A percentile compares a stretch with the other conserved stretches of the same genome.
Conservation (phyloP, 805 yeast species). For the Wickerhamomyces bisporus region DNA sequence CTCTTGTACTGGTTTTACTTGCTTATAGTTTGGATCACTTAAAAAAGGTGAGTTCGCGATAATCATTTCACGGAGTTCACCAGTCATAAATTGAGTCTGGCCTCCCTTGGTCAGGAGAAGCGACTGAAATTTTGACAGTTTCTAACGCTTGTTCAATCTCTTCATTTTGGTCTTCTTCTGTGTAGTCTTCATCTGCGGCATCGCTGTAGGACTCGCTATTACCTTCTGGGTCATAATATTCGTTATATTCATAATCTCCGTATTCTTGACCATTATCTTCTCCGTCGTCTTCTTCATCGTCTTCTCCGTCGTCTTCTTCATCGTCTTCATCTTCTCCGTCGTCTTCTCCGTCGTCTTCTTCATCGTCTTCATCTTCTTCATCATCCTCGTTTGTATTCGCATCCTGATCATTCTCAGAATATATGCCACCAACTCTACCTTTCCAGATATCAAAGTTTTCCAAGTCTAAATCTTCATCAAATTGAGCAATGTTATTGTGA, state of each 20-base stretch:
- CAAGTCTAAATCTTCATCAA: conserved; percentile 2
- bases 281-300: conserved; percentile 12
- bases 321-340: conserved; percentile 8
- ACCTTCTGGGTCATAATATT: conserved; percentile 8
- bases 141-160: neutral
- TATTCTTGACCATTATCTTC: conserved; percentile 21
- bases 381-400: no score
- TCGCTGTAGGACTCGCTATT: neutral
- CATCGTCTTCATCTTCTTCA: no score
- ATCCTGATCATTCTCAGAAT: conserved; percentile 5
- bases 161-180: conserved; percentile 3
- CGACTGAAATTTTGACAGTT: conserved; percentile 8
- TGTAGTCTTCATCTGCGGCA: conserved; percentile 2
- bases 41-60: conserved; percentile 9
- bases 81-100: conserved; percentile 5
- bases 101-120: conserved; percentile 11
- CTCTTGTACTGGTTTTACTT: no score
- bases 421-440: conserved; percentile 4
- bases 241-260: conserved; percentile 23
- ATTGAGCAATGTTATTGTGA: neutral
- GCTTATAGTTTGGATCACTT: neutral
- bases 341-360: conserved; percentile 7
- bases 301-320: conserved; percentile 7
- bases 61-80: conserved; percentile 11
- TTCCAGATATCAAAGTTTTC: no score